Base-by-base conservation (phyloP, 306 rosid genomes). In the Trifolium pratense region DNA sequence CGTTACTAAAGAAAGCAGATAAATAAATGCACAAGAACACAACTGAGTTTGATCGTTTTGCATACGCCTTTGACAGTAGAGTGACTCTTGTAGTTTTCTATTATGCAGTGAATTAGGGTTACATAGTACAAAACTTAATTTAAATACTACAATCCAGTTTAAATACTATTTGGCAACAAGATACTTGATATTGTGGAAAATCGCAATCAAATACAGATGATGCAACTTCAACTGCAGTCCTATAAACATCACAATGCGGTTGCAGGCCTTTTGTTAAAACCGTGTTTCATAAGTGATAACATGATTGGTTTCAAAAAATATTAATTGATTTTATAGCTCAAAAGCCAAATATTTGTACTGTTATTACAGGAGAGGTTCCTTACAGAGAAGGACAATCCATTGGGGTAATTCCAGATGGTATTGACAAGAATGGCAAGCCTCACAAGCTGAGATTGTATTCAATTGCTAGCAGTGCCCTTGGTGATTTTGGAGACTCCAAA, bases 311-410 rank as follows among this genome's bases (percentile, higher is more conserved):
- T 60, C 43, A 60, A 62, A 34, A 21, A 21, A 21, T 21, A 1
- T 37, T 9, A 6, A 64, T 42, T 58, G 15, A 29, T 0, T 66
- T 12, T 18, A 5, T 64, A 39, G 55, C 43, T 63, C 8, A 52
- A 2, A 14, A 25, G 31, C 14, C 55, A 23, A 14, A 66, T 43
- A 42, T 66, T 1, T 61, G 11, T 21, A 26, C 1, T 32, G 23
- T 40, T 56, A 26, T 55, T 51, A 78, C 75, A 95, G 99, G 99
- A 48, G 97, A 91, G 86, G 72, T 95, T 48, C 97, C 99, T 16
- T 95, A 95, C 86, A 90, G 91, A 86, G 99, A 95, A 78, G 99
- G 99, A 63, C 99, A 95, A 74, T 95, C 99, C 45, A 68, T 95
- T 74, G 99, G 99, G 37, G 90, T 88, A 6, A 87, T 92, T 73